Evolutionary conservation across 2,329 filamentous ascomycete species (phyloP), one percentile per base, ranked within the genome.

Genomic region (Alternaria arbusti): DNA sequence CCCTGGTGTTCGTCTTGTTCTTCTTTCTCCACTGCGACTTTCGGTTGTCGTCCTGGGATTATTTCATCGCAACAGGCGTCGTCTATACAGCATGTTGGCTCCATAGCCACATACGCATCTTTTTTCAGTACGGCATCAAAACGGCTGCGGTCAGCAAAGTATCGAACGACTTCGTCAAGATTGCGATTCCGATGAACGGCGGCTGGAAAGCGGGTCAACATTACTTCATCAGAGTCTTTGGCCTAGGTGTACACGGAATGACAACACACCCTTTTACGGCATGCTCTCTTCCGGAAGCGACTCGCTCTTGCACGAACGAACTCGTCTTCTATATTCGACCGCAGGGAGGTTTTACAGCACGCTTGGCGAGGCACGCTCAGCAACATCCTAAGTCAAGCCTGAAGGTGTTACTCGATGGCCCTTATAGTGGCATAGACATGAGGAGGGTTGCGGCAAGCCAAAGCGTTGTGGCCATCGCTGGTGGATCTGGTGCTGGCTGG

Each of bases 1-100:
- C 84, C 0, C 65, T 86, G 4, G 68, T 87, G 2, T 89, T 89
- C 67, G 77, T 88, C 17, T 54, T 89, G 9, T 87, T 88, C 70
- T 85, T 89, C 74, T 89, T 89, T 76, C 80, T 88, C 55, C 87
- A 89, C 75, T 89, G 87, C 71, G 83, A 86, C 71, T 85, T 83
- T 73, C 82, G 51, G 46, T 44, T 61, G 10, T 51, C 47, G 11
- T 26, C 56, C 12, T 84, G 85, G 85, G 84, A 89, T 76, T 89
- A 89, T 71, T 89, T 89, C 71, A 85, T 90, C 64, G 87, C 84
- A 2, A 83, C 84, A 0, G 86, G 79, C 9, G 81, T 83, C 0
- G 68, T 89, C 7, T 89, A 88, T 72, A 70, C 84, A 0, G 68
- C 84, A 3, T 84, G 80, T 43, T 83, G 83, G 64, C 65, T 84